Conservation (phyloP, 257 asterid genomes). For the Ehretia macrophylla region DNA sequence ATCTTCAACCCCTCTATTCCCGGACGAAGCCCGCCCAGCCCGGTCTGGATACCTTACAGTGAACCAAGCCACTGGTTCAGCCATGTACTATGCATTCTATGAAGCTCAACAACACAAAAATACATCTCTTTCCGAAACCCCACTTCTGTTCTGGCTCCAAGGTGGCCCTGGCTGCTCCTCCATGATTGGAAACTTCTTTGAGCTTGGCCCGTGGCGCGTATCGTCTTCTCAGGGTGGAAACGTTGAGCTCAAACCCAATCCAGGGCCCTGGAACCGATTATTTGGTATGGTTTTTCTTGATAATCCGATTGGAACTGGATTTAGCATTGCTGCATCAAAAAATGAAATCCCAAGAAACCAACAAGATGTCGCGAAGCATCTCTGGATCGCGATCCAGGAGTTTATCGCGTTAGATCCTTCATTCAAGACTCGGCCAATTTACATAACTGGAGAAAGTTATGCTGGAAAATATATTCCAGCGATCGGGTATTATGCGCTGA, state of each 20-base stretch:
- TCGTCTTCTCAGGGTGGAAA: slow-evolving; percentile 15
- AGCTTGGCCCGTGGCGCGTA: slow-evolving; percentile 74
- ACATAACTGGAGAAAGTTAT: slow-evolving; percentile 71
- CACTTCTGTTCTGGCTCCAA: slow-evolving; percentile 76
- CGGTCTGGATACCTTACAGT: slow-evolving; percentile 70
- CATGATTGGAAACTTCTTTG: slow-evolving; percentile 67
- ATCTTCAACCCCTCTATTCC: slow-evolving; percentile 30
- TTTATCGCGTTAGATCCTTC: slow-evolving; percentile 37
- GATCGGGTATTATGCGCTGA: slow-evolving; percentile 57
- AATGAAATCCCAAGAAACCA: slow-evolving; percentile 73
- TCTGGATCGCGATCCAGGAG: slow-evolving; percentile 47
- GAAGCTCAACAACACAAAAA: slow-evolving; percentile 45
- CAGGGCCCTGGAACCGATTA: slow-evolving; percentile 64
- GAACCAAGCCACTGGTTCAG: slow-evolving; percentile 59
- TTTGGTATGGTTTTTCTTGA: slow-evolving; percentile 76
- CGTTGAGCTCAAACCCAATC: slow-evolving; percentile 35
- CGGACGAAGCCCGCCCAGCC: slow-evolving; percentile 61
- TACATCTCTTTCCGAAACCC: slow-evolving; percentile 37
- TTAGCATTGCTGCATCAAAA: slow-evolving; percentile 51
- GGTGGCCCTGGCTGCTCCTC: slow-evolving; percentile 94
- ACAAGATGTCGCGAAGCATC: slow-evolving; percentile 53
- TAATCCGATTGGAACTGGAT: slow-evolving; percentile 78
- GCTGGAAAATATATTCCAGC: slow-evolving; percentile 81
- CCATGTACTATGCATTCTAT: slow-evolving; percentile 73
- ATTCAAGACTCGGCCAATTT: slow-evolving; percentile 53